phyloP scores from a whole-genome alignment of 2,329 filamentous ascomycete species.

The Sarocladium brachiariae region DNA sequence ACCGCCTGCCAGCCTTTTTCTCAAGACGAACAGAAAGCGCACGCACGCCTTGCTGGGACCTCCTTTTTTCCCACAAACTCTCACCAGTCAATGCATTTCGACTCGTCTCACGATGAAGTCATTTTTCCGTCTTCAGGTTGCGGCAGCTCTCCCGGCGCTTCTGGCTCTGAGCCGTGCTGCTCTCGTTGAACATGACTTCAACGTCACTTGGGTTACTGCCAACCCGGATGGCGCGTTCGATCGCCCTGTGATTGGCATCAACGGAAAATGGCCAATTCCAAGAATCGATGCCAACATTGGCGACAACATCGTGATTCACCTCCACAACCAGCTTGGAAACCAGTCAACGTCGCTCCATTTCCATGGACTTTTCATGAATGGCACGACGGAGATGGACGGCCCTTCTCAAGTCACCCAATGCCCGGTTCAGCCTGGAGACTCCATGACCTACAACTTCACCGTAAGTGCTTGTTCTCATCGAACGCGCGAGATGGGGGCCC shows the following conservation, averaged over 20 bases:
- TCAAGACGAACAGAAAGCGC: not conserved
- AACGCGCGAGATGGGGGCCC: conserved; percentile 21
- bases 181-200: conserved; percentile 56
- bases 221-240: conserved; percentile 63
- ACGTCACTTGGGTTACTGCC: conserved; percentile 62
- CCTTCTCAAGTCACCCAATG: conserved; percentile 61
- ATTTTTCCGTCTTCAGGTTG: not conserved
- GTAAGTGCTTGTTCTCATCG: conserved; percentile 29
- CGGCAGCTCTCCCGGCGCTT: not conserved
- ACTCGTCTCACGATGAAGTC: not conserved
- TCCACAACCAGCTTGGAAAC: conserved; percentile 52
- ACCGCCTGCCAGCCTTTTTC: not conserved
- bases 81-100: not conserved
- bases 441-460: conserved; percentile 64
- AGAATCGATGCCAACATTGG: conserved; percentile 55
- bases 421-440: conserved; percentile 54
- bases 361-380: conserved; percentile 65
- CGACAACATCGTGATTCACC: conserved; percentile 53
- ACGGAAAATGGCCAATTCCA: conserved; percentile 69
- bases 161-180: conserved; percentile 20
- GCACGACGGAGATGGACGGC: conserved; percentile 65
- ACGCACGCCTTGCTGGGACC: not conserved
- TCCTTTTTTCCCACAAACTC: not conserved
- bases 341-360: conserved; percentile 55
- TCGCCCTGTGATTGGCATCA: conserved; percentile 69